Base-by-base conservation (phyloP, 495 filamentous ascomycete species). In the Pyronema domesticum region DNA sequence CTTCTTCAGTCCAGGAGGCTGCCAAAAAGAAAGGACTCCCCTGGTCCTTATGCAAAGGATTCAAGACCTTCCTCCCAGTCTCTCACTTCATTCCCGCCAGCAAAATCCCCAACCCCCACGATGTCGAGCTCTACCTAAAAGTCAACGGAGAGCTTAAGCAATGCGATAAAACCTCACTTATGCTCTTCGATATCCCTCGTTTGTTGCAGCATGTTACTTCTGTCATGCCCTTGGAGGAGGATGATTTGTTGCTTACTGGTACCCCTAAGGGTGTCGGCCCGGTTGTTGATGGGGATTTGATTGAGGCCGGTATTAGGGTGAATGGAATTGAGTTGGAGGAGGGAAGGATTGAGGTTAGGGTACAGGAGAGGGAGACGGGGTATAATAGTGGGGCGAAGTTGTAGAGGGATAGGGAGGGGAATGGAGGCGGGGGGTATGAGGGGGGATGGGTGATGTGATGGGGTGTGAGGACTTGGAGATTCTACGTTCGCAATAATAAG, bases 21-120 rank as follows among this genome's bases (percentile, higher is more conserved):
- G 91, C 87, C 53, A 96, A 95, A 76, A 85, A 84, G 70, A 93
- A 93, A 73, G 85, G 89, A 13, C 78, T 95, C n/a, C 91, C 91
- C 13, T 98, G 91, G 91, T 77, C 80, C 53, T 91, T 95, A 57
- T 79, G 82, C 56, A 98, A 98, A 71, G 93, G 93, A 39, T 95
- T 95, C 67, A 93, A 96, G 64, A 96, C 91, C 17, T 98, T 98
- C 74, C 74, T 89, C 8, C 91, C 91, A 46, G 75, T 98, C 56
- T 82, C 78, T 58, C 70, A 81, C 40, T 73, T 80, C 53, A 94
- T 98, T 57, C 68, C 76, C 42, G 91, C 88, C 70, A 72, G 77
- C 15, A 70, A 70, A 53, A 83, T 96, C 57, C 81, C 83, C 11
- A 80, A 95, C 72, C 91, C 91, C 36, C 86, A 95, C 64, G 77